Base-by-base conservation (phyloP, 2,329 filamentous ascomycete species). In the Monilinia polystroma region DNA sequence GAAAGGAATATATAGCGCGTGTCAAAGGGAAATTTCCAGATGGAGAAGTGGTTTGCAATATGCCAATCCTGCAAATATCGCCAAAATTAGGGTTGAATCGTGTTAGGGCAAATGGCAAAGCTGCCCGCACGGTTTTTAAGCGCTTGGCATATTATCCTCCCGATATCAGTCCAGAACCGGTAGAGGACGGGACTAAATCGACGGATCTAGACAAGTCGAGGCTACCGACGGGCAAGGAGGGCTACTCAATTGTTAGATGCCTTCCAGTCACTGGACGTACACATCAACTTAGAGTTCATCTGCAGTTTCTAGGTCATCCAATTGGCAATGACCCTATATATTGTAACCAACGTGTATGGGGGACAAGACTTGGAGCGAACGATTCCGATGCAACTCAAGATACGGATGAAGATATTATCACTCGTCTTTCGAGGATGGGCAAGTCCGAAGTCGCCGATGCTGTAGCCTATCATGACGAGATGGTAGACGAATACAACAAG, bases 271-370 rank as follows among this genome's bases (percentile, higher is more conserved):
- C 95, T 0, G 95, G 95, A 0, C 87, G 95, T 62, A 99, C 95
- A 16, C 95, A 99, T 75, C 95, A 99, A 77, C 85, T 99, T 59
- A 88, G 95, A 45, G 95, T 99, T 23, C 95, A 99, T 75, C 83
- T 99, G 20, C 95, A 99, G 76, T 96, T 92, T 77, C 82, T 99
- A 4, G 95, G 95, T 1, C 91, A 98, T 76, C 95, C 95, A 1
- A 98, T 99, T 72, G 89, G 92, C 70, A 99, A 99, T 77, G 95
- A 99, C 76, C 95, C 95, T 10, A 98, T 99, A 73, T 99, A 99
- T 78, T 93, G 92, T 73, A 99, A 99, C 76, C 88, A 92, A 75
- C 88, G 88, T 67, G 95, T 99, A 14, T 99, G 96, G 83, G 95
- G 95, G 0, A 82, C 89, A 0, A 84, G 89, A 12, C 85, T 99